phyloP scores from a whole-genome alignment of 352 stramenopile genomes.

The Pythium vanterpoolii region DNA sequence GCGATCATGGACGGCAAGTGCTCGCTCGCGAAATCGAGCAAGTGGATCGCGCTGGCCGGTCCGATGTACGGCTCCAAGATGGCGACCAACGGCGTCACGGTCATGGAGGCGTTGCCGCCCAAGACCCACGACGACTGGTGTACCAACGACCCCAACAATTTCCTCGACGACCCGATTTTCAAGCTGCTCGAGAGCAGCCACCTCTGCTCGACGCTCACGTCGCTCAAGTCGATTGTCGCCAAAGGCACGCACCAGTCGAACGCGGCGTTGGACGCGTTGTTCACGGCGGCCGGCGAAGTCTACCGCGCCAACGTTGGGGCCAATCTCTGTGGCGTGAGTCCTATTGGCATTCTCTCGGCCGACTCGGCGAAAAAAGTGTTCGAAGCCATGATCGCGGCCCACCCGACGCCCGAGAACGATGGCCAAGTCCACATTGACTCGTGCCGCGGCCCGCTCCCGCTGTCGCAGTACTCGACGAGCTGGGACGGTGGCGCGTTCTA shows the following conservation, averaged over 20 bases:
- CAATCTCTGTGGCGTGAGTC: constrained; percentile 30
- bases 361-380: constrained; percentile 20
- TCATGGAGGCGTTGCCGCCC: constrained; percentile 4
- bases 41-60: constrained; percentile 25
- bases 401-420: constrained; percentile 28
- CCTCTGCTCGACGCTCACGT: constrained; percentile 1
- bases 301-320: constrained; percentile 6
- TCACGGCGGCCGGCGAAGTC: constrained; percentile 1
- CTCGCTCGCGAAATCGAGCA: constrained; percentile 7
- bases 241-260: constrained; percentile 7
- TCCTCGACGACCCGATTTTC: constrained; percentile 12
- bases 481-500: constrained; percentile 25
- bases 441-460: constrained; percentile 13
- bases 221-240: not conserved
- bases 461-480: constrained; percentile 13
- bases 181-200: constrained; percentile 7
- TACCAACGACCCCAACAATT: not conserved
- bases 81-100: constrained; percentile 8
- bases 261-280: constrained; percentile 11
- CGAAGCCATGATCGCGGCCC: constrained; percentile 20
- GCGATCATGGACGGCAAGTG: constrained; percentile 28
- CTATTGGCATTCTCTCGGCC: constrained; percentile 19
- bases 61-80: constrained; percentile 24
- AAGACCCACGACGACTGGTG: not conserved
- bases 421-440: constrained; percentile 32